Evolutionary conservation across 2,329 filamentous ascomycete species (phyloP).

Genomic region (Immersiporthe knoxdaviesiana): DNA sequence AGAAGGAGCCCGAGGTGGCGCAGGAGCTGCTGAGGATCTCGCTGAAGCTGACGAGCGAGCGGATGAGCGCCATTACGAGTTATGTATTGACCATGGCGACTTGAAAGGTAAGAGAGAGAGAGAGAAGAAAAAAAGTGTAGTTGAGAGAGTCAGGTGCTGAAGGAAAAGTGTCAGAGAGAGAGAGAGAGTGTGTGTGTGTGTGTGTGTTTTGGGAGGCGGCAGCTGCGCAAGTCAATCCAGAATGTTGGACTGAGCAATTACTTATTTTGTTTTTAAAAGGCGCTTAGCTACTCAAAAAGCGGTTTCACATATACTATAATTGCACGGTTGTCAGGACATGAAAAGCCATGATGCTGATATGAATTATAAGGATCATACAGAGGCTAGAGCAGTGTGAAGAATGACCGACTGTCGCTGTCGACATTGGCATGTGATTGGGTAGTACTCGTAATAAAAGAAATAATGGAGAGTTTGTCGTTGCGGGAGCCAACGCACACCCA

Average conservation of each 20-base stretch:
- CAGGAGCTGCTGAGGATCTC: slow-evolving; percentile 82
- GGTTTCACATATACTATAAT: neutral
- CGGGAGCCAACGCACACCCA: no score
- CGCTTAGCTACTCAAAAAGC: neutral
- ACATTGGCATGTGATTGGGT: no score
- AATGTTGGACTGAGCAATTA: neutral
- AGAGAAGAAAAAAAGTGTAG: no score
- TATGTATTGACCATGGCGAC: slow-evolving; percentile 56
- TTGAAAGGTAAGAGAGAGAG: no score
- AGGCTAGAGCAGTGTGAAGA: neutral
- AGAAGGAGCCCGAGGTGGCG: slow-evolving; percentile 74
- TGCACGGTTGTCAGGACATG: neutral
- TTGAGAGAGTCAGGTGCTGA: neutral
- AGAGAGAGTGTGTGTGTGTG: neutral
- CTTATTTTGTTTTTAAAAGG: neutral
- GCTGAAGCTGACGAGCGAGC: slow-evolving; percentile 92
- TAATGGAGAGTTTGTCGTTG: no score
- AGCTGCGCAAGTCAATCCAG: neutral
- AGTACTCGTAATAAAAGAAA: no score
- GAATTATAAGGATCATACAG: no score
- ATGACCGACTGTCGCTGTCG: no score
- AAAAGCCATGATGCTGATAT: neutral
- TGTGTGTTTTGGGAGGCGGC: neutral
- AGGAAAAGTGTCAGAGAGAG: neutral
- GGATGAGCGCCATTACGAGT: slow-evolving; percentile 74